Conservation (phyloP, 2,329 filamentous ascomycete genomes). For the Cladophialophora yegresii region DNA sequence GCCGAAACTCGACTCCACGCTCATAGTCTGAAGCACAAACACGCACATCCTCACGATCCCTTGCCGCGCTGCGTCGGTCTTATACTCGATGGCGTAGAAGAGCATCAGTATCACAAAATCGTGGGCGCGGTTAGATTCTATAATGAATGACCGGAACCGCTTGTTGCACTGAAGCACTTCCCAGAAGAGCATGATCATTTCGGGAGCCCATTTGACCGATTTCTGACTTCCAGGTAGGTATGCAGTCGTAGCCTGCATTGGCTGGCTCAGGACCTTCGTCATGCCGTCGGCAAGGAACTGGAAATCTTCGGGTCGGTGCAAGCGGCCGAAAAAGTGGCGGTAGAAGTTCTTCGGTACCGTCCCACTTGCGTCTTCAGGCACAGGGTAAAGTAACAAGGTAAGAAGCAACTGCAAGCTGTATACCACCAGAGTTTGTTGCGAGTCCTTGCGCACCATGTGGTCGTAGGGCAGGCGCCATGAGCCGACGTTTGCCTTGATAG, state of each 20-base stretch:
- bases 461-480: slow-evolving; percentile 94
- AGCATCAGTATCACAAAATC: slow-evolving; percentile 89
- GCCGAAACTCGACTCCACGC: slow-evolving; percentile 88
- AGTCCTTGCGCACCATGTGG: slow-evolving; percentile 85
- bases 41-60: slow-evolving; percentile 95
- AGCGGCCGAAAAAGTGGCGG: slow-evolving; percentile 82
- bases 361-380: slow-evolving; percentile 71
- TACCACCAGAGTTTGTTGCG: slow-evolving; percentile 85
- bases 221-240: slow-evolving; percentile 85
- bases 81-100: slow-evolving; percentile 91
- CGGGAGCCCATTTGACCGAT: slow-evolving; percentile 81
- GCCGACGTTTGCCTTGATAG: slow-evolving; percentile 92
- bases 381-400: slow-evolving; percentile 79
- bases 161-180: slow-evolving; percentile 97
- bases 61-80: slow-evolving; percentile 81
- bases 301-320: slow-evolving; percentile 94
- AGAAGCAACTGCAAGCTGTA: slow-evolving; percentile 91
- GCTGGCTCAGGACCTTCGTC: slow-evolving; percentile 79
- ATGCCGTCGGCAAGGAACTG: slow-evolving; percentile 96
- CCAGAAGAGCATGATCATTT: slow-evolving; percentile 98
- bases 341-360: slow-evolving; percentile 83
- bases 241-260: slow-evolving; percentile 79
- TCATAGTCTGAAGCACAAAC: slow-evolving; percentile 93
- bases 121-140: slow-evolving; percentile 89
- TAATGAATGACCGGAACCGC: slow-evolving; percentile 91